Base-by-base conservation (phyloP, 1,284 basidiomycete genomes). In the Leccinum fuscescens region DNA sequence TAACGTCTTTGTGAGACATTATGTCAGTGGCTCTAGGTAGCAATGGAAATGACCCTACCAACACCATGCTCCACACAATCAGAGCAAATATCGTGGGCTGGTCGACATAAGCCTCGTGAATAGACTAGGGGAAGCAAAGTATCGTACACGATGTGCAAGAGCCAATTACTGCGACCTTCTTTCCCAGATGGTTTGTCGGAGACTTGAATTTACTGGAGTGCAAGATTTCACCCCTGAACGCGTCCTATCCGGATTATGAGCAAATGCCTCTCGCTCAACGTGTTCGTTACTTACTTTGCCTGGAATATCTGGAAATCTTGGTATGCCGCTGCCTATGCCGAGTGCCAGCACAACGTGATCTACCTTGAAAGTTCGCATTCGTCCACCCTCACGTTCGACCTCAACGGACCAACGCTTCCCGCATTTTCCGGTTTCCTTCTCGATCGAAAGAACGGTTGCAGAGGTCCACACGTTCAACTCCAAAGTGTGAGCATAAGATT, bases 111-210 rank as follows among this genome's bases (percentile, higher is more conserved):
- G 55, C n/a, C 14, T 4, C 1, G 2, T 12, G 6, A 11, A 27
- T 42, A 31, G 12, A 42, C 33, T 3, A 55, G 20, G 3, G 37
- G 1, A 50, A 11, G 31, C 6, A 55, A 42, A 9, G 50, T 44
- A 17, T 49, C 71, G 8, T 59, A 82, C 82, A 85, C 17, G 84
- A 86, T 29, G 83, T 87, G 57, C 83, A 83, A 27, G 85, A 78
- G 1, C 87, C 86, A 6, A 89, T 75, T 3, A 89, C 80, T 9
- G 82, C 80, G 2, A 83, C 85, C 62, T 82, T 84, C 75, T 88
- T 87, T 14, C 82, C 85, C 8, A 63, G 63, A 69, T 83, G 82
- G 56, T 84, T 80, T 3, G 67, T 69, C 0, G 83, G 84, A 14
- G 69, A 72, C 22, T 77, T 78, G 69, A 86, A 81, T 54, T 78